These are phyloP conservation scores for Rhamnella rubrinervis DNA, from an alignment of 331 rosid species.

Conservation along the genomic window DNA sequence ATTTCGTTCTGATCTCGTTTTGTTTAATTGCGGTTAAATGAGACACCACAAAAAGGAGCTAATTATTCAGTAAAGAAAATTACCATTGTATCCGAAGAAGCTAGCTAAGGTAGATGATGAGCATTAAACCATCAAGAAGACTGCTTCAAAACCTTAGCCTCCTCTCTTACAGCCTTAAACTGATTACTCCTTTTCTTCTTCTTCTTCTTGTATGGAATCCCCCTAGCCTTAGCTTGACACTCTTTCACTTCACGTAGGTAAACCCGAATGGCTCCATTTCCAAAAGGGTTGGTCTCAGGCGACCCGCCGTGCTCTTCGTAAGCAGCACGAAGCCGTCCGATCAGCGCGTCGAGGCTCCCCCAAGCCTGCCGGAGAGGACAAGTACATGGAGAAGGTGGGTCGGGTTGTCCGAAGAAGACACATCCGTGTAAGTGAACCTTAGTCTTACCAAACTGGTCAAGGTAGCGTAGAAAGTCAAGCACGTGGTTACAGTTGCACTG, in stretches of 20 bases:
- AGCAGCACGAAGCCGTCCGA: conserved; percentile 83
- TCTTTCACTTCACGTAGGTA: conserved; percentile 84
- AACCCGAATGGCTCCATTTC: conserved; percentile 71
- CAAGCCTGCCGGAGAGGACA: conserved; percentile 89
- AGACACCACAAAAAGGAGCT: background rate
- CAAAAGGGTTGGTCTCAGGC: conserved; percentile 73
- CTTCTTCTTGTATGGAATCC: conserved; percentile 80
- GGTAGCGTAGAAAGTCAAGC: conserved; percentile 78
- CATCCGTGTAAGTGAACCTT: conserved; percentile 80
- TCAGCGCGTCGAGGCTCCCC: conserved; percentile 91
- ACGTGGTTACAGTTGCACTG: conserved; percentile 84
- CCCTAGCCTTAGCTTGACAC: conserved; percentile 80
- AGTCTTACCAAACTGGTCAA: conserved; percentile 89
- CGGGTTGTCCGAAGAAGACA: conserved; percentile 83
- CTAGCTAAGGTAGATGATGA: conserved; percentile 3
- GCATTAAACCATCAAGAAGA: conserved; percentile 17
- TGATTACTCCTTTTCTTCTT: conserved; percentile 64
- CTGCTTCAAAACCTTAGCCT: conserved; percentile 57
- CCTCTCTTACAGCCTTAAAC: conserved; percentile 34
- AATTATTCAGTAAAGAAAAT: conserved; percentile 8
- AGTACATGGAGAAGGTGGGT: conserved; percentile 86
- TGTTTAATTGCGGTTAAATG: too few species aligned
- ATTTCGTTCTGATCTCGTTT: too few species aligned
- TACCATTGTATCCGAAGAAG: conserved; percentile 44
- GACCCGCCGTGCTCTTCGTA: conserved; percentile 85